phyloP scores from a whole-genome alignment of 2,329 filamentous ascomycete genomes.

The Waltergamsia citrina region DNA sequence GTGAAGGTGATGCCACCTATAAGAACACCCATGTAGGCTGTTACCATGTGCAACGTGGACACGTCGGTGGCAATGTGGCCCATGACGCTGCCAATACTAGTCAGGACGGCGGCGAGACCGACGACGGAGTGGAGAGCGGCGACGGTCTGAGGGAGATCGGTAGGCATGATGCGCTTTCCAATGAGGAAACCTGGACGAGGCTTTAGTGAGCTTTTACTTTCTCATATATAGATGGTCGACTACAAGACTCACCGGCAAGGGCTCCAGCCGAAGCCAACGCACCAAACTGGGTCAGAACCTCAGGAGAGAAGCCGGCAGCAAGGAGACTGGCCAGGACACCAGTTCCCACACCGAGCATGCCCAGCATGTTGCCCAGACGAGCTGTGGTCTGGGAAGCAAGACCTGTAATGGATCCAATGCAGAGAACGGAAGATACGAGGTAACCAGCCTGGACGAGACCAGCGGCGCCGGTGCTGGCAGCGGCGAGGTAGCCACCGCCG shows the following conservation, averaged over 20 bases:
- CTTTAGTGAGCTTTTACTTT: not conserved
- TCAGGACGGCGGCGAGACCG: slow-evolving; percentile 78
- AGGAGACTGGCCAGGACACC: slow-evolving; percentile 76
- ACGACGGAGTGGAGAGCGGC: slow-evolving; percentile 86
- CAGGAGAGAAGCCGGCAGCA: slow-evolving; percentile 71
- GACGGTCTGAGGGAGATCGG: slow-evolving; percentile 80
- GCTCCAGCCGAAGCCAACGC: slow-evolving; percentile 64
- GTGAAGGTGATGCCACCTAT: slow-evolving; percentile 76
- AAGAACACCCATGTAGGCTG: slow-evolving; percentile 75
- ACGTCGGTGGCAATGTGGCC: slow-evolving; percentile 59
- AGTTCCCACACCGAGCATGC: slow-evolving; percentile 74
- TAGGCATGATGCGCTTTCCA: slow-evolving; percentile 79
- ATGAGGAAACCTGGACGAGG: slow-evolving; percentile 54
- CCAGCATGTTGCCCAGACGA: slow-evolving; percentile 75
- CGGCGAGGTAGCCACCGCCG: slow-evolving; percentile 71
- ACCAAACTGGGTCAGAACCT: slow-evolving; percentile 73
- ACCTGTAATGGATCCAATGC: slow-evolving; percentile 75
- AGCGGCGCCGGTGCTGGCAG: slow-evolving; percentile 71
- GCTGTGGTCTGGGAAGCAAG: slow-evolving; percentile 77
- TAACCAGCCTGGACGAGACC: slow-evolving; percentile 84
- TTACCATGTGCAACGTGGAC: slow-evolving; percentile 73
- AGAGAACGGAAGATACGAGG: slow-evolving; percentile 73
- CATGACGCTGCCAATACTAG: slow-evolving; percentile 81
- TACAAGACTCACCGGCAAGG: slow-evolving; percentile 46
- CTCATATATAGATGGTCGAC: not conserved